Evolutionary conservation across 2,329 filamentous ascomycete genomes (phyloP).

Genomic region (Penicillium sp.): DNA sequence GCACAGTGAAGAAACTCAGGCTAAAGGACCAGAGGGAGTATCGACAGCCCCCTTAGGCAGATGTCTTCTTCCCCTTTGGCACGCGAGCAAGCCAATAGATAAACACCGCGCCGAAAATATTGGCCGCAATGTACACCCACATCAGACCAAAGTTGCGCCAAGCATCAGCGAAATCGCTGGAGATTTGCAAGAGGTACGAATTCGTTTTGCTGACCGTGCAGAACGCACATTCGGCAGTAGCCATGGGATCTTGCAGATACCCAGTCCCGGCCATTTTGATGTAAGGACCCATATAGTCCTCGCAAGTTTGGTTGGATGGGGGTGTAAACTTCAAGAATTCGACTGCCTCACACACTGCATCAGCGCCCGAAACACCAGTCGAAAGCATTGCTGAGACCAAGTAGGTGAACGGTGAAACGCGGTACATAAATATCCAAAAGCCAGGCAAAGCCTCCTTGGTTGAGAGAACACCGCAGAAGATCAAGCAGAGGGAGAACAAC

Average conservation of each 20-base stretch:
- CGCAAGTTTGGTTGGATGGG: constrained; percentile 7
- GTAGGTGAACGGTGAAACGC: constrained; percentile 5
- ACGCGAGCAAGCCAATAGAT: constrained; percentile 17
- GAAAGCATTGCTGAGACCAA: constrained; percentile 6
- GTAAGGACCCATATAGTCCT: constrained; percentile 8
- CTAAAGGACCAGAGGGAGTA: neutral
- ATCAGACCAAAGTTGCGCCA: constrained; percentile 19
- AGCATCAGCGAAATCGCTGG: neutral
- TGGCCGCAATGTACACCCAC: constrained; percentile 13
- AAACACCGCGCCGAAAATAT: constrained; percentile 7
- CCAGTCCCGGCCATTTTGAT: neutral
- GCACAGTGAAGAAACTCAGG: neutral
- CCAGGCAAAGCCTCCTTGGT: neutral
- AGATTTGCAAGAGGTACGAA: constrained; percentile 1
- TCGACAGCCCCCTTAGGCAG: neutral
- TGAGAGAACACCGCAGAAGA: constrained; percentile 59
- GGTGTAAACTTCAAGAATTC: constrained; percentile 9
- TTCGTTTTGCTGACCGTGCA: constrained; percentile 10
- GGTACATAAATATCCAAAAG: constrained; percentile 14
- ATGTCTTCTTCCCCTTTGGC: constrained; percentile 9
- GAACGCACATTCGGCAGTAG: constrained; percentile 1
- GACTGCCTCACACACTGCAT: constrained; percentile 1
- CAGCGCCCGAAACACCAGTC: neutral
- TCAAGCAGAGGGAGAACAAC: constrained; percentile 68
- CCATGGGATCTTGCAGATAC: constrained; percentile 1